Percentiles rank a stretch among this genome's conserved stretches.
phyloP scores from a whole-genome alignment of 1,139 yeast genomes.

The Williopsis jadinii region DNA sequence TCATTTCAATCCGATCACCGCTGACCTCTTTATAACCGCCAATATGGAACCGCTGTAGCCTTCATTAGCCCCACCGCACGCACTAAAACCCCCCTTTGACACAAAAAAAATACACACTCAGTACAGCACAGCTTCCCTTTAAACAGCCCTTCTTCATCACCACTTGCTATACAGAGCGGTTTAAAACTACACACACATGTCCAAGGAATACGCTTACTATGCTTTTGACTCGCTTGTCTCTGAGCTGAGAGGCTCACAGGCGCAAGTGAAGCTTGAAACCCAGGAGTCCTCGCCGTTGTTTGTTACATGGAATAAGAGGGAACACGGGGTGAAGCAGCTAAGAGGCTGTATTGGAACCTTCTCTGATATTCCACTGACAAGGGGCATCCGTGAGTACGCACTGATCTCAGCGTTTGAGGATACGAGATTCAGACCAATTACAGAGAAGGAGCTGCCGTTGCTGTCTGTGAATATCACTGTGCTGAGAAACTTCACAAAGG shows the following conservation, averaged over 20 bases:
- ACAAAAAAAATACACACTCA: no score
- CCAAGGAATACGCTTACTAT: conserved; percentile 25
- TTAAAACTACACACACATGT: background rate
- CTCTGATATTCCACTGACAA: conserved; percentile 35
- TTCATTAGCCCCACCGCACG: no score
- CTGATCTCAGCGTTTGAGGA: conserved; percentile 71
- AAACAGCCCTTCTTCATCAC: no score
- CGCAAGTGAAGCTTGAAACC: background rate
- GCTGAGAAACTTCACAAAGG: conserved; percentile 51
- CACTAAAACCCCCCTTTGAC: no score
- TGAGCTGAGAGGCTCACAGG: background rate
- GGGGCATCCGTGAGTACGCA: conserved; percentile 60
- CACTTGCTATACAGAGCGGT: no score
- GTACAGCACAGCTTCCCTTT: no score
- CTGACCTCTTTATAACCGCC: no score
- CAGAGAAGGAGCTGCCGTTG: conserved; percentile 41
- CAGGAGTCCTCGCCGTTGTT: conserved; percentile 48
- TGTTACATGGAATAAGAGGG: conserved; percentile 72
- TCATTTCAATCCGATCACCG: no score
- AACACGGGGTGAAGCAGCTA: conserved; percentile 31
- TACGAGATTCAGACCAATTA: conserved; percentile 67
- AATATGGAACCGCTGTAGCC: no score
- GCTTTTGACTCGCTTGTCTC: conserved; percentile 23
- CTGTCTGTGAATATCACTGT: conserved; percentile 53
- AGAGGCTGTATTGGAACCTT: conserved; percentile 97